A percentile compares a stretch with the other conserved stretches of the same genome.
Conservation (phyloP, 257 asterid species). For the Vinca minor region DNA sequence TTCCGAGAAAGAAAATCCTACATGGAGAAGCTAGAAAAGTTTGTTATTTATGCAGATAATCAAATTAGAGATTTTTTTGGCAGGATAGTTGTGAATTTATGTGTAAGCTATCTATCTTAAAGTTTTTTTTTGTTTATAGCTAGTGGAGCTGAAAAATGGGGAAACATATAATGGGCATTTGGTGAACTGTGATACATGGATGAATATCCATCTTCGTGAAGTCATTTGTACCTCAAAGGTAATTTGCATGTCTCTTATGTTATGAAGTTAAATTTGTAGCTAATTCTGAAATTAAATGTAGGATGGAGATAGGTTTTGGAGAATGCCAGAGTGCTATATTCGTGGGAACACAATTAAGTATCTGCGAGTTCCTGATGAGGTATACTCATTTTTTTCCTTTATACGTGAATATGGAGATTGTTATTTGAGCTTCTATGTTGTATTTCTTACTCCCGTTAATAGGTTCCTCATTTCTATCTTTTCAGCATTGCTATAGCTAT, state of each 20-base stretch:
- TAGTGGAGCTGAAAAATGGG: constrained; percentile 94
- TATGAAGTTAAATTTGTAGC: not conserved
- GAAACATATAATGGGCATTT: constrained; percentile 94
- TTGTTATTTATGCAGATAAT: not conserved
- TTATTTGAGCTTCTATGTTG: too few species aligned
- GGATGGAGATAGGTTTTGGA: constrained; percentile 99
- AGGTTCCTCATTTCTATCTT: too few species aligned
- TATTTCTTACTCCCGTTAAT: too few species aligned
- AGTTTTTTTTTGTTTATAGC: constrained; percentile 41
- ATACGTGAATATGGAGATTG: not conserved
- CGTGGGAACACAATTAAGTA: constrained; percentile 47
- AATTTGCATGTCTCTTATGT: constrained; percentile 2
- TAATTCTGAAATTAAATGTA: constrained; percentile 20
- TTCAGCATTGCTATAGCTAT: too few species aligned
- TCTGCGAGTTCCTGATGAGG: constrained; percentile 98
- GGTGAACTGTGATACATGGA: constrained; percentile 97
- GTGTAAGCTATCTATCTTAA: not conserved
- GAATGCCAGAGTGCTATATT: constrained; percentile 95
- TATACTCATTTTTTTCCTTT: constrained; percentile 15
- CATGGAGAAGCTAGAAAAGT: not conserved
- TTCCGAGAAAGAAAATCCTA: not conserved
- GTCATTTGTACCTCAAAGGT: constrained; percentile 98
- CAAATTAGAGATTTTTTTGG: too few species aligned
- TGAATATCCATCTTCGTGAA: constrained; percentile 99
- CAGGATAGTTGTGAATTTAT: not conserved